These are phyloP conservation scores for Leccinum pachyderme DNA, from an alignment of 1,284 basidiomycete species.

Conservation along the genomic window DNA sequence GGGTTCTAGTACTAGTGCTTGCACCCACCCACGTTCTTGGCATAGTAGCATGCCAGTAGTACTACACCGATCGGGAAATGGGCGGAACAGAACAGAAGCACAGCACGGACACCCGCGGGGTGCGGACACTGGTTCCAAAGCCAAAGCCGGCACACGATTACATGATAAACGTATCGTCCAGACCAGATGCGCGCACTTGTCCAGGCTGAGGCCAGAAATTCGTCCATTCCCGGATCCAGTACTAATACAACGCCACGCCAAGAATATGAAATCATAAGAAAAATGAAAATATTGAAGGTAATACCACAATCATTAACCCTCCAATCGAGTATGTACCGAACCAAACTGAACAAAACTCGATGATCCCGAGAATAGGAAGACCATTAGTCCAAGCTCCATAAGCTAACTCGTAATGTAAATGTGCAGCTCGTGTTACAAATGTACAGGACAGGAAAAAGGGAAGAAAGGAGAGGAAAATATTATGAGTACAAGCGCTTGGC, in stretches of 20 bases:
- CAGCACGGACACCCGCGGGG: constrained; percentile 15
- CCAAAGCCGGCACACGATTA: neutral
- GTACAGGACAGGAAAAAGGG: constrained; percentile 21
- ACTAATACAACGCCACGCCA: constrained; percentile 27
- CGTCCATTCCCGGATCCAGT: constrained; percentile 14
- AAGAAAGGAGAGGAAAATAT: constrained; percentile 20
- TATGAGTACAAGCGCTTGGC: constrained; percentile 37
- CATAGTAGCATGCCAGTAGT: constrained; percentile 3
- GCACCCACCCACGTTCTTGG: constrained; percentile 7
- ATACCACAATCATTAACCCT: constrained; percentile 33
- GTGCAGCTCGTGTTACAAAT: constrained; percentile 36
- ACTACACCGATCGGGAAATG: constrained; percentile 24
- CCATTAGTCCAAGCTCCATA: constrained; percentile 36
- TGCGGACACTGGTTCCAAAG: neutral
- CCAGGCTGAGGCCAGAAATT: neutral
- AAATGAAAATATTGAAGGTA: constrained; percentile 16
- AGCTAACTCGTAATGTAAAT: constrained; percentile 36
- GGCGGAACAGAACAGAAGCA: constrained; percentile 13
- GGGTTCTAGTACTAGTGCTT: neutral
- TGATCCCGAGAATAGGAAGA: constrained; percentile 21
- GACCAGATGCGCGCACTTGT: neutral
- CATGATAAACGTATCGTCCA: neutral
- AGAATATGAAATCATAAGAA: constrained; percentile 34
- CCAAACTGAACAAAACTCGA: constrained; percentile 31
- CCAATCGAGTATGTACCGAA: constrained; percentile 30